Base-by-base conservation (phyloP, 2,329 filamentous ascomycete genomes). In the Phaeosphaeria sp. region DNA sequence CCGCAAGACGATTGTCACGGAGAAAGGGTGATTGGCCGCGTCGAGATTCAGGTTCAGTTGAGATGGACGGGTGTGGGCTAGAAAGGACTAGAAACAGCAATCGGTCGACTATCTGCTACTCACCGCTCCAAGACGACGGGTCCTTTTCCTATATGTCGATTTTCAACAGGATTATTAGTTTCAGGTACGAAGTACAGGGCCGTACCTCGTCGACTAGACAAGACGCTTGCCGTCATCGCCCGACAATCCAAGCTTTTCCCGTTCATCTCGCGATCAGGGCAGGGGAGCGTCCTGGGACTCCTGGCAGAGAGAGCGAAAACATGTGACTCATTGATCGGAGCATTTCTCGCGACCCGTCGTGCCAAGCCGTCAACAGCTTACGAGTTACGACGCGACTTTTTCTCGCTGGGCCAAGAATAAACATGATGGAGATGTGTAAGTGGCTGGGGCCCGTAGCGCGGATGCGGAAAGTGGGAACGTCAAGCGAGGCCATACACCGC, bases 401-500 rank as follows among this genome's bases (percentile, higher is more conserved):
- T 60, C 58, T 48, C 50, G 51, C 53, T 33, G 30, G 61, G 66
- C 42, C 65, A 59, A 64, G 55, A 61, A 69, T 60, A 59, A 63
- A 45, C 52, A 40, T 53, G 51, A 53, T 15, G 36, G 40, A 44
- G 49, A 50, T 61, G 56, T 61, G 40, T 57, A 47, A 68, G 63
- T 71, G 69, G 68, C 48, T 60, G 55, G 54, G 49, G 46, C 5
- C 49, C 40, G 11, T 40, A 57, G 52, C 64, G 64, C 60, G 64
- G 64, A 61, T 51, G 49, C 58, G 59, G 63, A 62, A 64, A 63
- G 61, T 56, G 69, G 66, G 61, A 61, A 36, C 27, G n/a, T 45
- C 40, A 52, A 61, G 57, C 49, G 42, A 67, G 64, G 36, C 57
- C 68, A 72, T 67, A 68, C 64, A 72, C 64, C 60, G 64, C 67